Percentiles rank a stretch among this genome's conserved stretches.
These are phyloP conservation scores for Geotrichum fermentans DNA, from an alignment of 1,139 yeast genomes.

Conservation along the genomic window DNA sequence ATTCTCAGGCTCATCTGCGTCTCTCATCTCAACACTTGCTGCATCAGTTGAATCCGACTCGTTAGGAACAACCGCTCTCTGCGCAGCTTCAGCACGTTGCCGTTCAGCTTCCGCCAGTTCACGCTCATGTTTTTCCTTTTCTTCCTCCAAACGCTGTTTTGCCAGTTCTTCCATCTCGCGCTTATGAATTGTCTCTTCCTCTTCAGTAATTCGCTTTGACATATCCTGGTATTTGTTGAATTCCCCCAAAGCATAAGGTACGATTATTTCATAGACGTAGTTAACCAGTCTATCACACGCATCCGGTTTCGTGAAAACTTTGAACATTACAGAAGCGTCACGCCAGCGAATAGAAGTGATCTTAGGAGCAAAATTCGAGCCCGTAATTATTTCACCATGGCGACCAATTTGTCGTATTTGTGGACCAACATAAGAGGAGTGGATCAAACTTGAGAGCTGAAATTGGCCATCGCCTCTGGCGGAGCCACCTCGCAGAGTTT, in stretches of 20 bases:
- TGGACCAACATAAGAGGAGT: not conserved
- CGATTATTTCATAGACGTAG: slow-evolving; percentile 42
- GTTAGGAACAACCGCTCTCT: slow-evolving; percentile 14
- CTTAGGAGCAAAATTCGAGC: slow-evolving; percentile 37
- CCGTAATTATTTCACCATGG: slow-evolving; percentile 22
- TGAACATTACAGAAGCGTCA: slow-evolving; percentile 51
- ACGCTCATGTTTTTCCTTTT: slow-evolving; percentile 28
- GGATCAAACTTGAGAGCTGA: slow-evolving; percentile 1
- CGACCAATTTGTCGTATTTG: slow-evolving; percentile 2
- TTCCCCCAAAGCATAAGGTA: slow-evolving; percentile 38
- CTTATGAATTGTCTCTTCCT: slow-evolving; percentile 20
- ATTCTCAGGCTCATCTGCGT: slow-evolving; percentile 14
- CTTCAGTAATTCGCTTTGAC: slow-evolving; percentile 13
- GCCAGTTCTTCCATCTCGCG: slow-evolving; percentile 20
- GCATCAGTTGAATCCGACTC: slow-evolving; percentile 20
- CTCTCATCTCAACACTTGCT: slow-evolving; percentile 24
- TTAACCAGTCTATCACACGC: slow-evolving; percentile 48
- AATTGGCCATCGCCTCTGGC: slow-evolving; percentile 7
- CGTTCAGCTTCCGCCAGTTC: slow-evolving; percentile 33
- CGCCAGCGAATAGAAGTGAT: slow-evolving; percentile 69
- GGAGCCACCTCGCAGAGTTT: slow-evolving; percentile 7
- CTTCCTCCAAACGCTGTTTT: slow-evolving; percentile 16
- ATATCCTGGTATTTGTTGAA: slow-evolving; percentile 35
- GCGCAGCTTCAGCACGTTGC: slow-evolving; percentile 27
- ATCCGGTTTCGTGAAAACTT: slow-evolving; percentile 43